A percentile compares a stretch with the other conserved stretches of the same genome.
Evolutionary conservation across 768 basidiomycete genomes (phyloP).

Genomic region (Mycena galericulata): DNA sequence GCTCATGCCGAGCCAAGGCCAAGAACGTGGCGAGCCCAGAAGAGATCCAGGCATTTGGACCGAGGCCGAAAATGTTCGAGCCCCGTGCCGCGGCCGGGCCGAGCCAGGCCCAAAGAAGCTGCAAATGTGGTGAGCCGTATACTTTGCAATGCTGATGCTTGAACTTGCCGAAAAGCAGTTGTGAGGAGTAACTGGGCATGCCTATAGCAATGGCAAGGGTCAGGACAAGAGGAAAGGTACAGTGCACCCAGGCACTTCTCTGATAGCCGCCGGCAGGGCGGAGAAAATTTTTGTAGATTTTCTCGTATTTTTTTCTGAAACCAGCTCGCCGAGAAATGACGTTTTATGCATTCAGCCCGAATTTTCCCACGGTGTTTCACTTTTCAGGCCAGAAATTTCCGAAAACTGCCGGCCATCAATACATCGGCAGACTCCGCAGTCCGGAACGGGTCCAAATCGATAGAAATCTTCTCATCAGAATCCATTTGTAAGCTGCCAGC

Average conservation of each 20-base stretch:
- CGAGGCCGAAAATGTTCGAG: too few relatives aligned
- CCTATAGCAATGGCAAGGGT: too few relatives aligned
- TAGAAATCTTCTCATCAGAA: not conserved
- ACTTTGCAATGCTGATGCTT: too few relatives aligned
- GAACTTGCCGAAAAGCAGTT: too few relatives aligned
- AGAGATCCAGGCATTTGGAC: too few relatives aligned
- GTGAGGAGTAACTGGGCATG: too few relatives aligned
- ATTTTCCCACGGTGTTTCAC: conserved; percentile 30
- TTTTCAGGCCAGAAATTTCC: conserved; percentile 20
- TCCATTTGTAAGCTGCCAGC: conserved; percentile 14
- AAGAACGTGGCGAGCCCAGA: too few relatives aligned
- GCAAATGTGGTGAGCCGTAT: too few relatives aligned
- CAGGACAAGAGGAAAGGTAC: too few relatives aligned
- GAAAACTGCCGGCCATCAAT: not conserved
- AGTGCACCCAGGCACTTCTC: conserved; percentile 30
- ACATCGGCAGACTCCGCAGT: not conserved
- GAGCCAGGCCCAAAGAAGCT: too few relatives aligned
- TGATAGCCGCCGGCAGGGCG: conserved; percentile 23
- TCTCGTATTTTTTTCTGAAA: conserved; percentile 23
- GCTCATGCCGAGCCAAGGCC: too few relatives aligned
- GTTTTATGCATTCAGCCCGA: conserved; percentile 28
- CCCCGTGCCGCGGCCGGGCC: too few relatives aligned
- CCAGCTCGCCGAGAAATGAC: conserved; percentile 17
- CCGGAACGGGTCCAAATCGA: not conserved
- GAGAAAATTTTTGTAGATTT: conserved; percentile 23